A percentile compares a stretch with the other conserved stretches of the same genome.
Conservation (phyloP, 352 stramenopile genomes). For the Phytophthora pini region DNA sequence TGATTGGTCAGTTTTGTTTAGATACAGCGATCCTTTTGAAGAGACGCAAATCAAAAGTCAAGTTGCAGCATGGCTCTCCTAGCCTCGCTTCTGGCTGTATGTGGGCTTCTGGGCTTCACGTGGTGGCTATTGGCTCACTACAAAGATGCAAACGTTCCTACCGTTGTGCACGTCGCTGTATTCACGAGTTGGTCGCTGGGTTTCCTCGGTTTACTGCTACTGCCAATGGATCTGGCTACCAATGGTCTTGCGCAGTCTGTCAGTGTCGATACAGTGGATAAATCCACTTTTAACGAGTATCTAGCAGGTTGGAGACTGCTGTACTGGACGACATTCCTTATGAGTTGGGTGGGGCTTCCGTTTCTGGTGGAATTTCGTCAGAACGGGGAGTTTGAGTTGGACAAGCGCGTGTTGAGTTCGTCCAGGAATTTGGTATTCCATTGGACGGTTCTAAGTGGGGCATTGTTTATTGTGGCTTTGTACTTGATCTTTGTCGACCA, state of each 20-base stretch:
- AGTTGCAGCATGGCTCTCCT: constrained; percentile 46
- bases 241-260: constrained; percentile 33
- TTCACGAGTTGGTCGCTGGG: constrained; percentile 68
- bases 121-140: constrained; percentile 68
- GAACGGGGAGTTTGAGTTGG: constrained; percentile 65
- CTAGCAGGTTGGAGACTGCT: constrained; percentile 57
- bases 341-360: constrained; percentile 71
- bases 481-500: constrained; percentile 72
- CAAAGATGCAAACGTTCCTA: constrained; percentile 53
- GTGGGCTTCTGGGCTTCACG: constrained; percentile 60
- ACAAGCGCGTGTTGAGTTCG: constrained; percentile 45
- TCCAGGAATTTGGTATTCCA: constrained; percentile 56
- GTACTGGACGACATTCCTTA: constrained; percentile 72
- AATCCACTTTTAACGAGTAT: constrained; percentile 21
- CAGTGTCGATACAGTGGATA: constrained; percentile 1
- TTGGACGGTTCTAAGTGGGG: constrained; percentile 56
- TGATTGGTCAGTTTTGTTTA: constrained; percentile 7
- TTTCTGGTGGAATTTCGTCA: constrained; percentile 69
- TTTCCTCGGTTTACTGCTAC: constrained; percentile 64
- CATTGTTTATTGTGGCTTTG: constrained; percentile 31
- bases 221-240: constrained; percentile 64
- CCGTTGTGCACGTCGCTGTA: constrained; percentile 46
- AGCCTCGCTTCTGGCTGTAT: constrained; percentile 46
- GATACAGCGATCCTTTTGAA: constrained; percentile 10
- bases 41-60: constrained; percentile 17